A percentile compares a stretch with the other conserved stretches of the same genome.
Conservation (phyloP, 2,329 filamentous ascomycete genomes). For the Colletotrichum trifolii region DNA sequence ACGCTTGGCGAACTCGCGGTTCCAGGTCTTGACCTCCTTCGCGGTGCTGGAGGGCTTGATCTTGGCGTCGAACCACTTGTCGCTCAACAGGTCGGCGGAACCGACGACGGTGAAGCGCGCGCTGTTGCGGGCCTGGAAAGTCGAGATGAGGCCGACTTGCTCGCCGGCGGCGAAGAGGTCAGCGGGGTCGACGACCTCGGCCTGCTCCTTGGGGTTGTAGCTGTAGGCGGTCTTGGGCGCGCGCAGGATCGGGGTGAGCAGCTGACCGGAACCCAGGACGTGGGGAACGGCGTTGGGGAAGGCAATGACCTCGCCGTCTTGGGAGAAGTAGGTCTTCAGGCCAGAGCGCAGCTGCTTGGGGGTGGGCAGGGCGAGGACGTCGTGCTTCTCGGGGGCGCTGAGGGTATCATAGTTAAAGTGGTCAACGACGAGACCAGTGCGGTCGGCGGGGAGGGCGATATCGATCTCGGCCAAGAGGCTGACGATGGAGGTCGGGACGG, state of each 20-base stretch:
- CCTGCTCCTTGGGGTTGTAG: constrained; percentile 92
- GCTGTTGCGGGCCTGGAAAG: constrained; percentile 91
- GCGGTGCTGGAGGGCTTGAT: constrained; percentile 70
- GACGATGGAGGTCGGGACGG: constrained; percentile 78
- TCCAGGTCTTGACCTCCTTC: constrained; percentile 72
- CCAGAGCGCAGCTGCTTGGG: constrained; percentile 74
- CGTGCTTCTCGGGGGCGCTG: constrained; percentile 84
- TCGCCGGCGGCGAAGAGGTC: constrained; percentile 86
- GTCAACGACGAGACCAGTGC: constrained; percentile 87
- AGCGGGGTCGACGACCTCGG: constrained; percentile 70
- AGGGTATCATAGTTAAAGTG: constrained; percentile 92
- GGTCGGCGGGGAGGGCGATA: constrained; percentile 86
- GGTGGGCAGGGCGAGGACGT: constrained; percentile 83
- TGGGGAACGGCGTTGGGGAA: constrained; percentile 86
- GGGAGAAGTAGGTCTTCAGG: constrained; percentile 81
- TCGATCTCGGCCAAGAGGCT: constrained; percentile 89
- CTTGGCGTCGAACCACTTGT: constrained; percentile 88
- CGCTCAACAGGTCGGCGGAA: constrained; percentile 85
- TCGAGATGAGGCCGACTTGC: constrained; percentile 87
- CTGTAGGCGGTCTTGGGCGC: constrained; percentile 89
- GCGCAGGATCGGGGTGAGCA: constrained; percentile 84
- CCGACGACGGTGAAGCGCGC: constrained; percentile 89
- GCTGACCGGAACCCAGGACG: constrained; percentile 79
- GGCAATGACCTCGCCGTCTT: constrained; percentile 74
- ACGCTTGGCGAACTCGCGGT: constrained; percentile 86